Percentiles rank a stretch among this genome's conserved stretches.
Evolutionary conservation across 1,284 basidiomycete genomes (phyloP).

Genomic region (Stygiomarasmius scandens): DNA sequence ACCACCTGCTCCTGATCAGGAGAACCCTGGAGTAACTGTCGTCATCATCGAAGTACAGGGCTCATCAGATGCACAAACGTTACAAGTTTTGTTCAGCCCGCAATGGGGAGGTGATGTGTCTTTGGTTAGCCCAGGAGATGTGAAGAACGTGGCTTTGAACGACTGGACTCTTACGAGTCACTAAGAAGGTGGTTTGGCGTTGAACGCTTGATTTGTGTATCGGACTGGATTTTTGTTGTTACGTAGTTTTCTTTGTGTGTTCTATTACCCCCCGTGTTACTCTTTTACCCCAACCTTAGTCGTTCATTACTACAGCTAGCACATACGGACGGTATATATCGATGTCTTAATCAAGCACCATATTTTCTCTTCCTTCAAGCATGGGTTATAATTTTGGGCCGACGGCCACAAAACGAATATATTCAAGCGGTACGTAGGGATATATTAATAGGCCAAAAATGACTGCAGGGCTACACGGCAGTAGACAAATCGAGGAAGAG

Average conservation of each 20-base stretch:
- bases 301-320: not conserved
- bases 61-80: constrained; percentile 48
- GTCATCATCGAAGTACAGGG: constrained; percentile 60
- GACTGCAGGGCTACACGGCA: not conserved
- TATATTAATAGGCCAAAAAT: too few relatives aligned
- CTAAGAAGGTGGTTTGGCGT: not conserved
- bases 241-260: not conserved
- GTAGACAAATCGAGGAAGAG: not conserved
- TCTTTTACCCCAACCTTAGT: not conserved
- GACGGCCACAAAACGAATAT: too few relatives aligned
- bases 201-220: not conserved
- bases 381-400: too few relatives aligned
- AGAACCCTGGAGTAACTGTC: constrained; percentile 72
- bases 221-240: not conserved
- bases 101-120: constrained; percentile 55
- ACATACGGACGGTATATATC: not conserved
- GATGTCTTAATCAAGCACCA: not conserved
- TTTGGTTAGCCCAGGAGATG: constrained; percentile 14
- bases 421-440: too few relatives aligned
- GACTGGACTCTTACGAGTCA: constrained; percentile 20
- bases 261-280: not conserved
- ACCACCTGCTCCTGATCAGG: constrained; percentile 61
- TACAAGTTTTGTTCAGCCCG: constrained; percentile 75
- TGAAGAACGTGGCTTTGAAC: constrained; percentile 16
- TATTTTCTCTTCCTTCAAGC: too few relatives aligned